These are phyloP conservation scores for Geranium brycei DNA, from an alignment of 345 rosid species.

Conservation along the genomic window DNA sequence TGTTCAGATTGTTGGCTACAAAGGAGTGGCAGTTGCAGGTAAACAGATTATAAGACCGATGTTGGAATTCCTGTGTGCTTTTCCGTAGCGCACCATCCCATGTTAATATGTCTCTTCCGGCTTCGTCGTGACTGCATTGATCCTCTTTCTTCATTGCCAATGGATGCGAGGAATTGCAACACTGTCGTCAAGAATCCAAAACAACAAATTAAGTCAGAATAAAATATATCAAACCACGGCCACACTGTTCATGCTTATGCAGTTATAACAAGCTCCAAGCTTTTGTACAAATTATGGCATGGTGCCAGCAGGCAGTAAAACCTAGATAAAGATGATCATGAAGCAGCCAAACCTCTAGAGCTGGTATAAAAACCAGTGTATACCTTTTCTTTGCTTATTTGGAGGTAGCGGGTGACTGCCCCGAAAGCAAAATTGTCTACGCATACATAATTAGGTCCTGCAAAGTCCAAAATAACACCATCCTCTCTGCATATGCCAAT, in stretches of 20 bases:
- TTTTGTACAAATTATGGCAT: no score
- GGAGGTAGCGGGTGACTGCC: slow-evolving; percentile 60
- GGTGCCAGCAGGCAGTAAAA: no score
- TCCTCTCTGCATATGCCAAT: slow-evolving; percentile 84
- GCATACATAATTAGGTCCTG: slow-evolving; percentile 86
- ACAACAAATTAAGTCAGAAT: neutral
- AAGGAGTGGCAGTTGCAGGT: slow-evolving; percentile 96
- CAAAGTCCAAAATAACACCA: slow-evolving; percentile 82
- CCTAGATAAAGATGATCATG: no score
- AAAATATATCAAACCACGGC: no score
- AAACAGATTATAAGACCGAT: slow-evolving; percentile 59
- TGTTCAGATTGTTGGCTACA: slow-evolving; percentile 83
- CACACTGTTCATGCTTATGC: no score
- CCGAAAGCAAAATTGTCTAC: slow-evolving; percentile 84
- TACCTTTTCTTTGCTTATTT: slow-evolving; percentile 64
- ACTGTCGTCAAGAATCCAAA: slow-evolving; percentile 20
- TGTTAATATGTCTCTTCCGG: slow-evolving; percentile 25
- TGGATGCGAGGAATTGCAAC: slow-evolving; percentile 22
- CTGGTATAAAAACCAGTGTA: neutral
- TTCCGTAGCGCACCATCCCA: slow-evolving; percentile 73
- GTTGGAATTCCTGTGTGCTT: slow-evolving; percentile 76
- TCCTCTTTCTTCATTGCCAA: slow-evolving; percentile 26
- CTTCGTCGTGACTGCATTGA: slow-evolving; percentile 14
- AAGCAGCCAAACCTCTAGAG: no score
- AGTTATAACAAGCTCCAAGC: no score